Base-by-base conservation (phyloP, 495 filamentous ascomycete species). In the Glonium stellatum region DNA sequence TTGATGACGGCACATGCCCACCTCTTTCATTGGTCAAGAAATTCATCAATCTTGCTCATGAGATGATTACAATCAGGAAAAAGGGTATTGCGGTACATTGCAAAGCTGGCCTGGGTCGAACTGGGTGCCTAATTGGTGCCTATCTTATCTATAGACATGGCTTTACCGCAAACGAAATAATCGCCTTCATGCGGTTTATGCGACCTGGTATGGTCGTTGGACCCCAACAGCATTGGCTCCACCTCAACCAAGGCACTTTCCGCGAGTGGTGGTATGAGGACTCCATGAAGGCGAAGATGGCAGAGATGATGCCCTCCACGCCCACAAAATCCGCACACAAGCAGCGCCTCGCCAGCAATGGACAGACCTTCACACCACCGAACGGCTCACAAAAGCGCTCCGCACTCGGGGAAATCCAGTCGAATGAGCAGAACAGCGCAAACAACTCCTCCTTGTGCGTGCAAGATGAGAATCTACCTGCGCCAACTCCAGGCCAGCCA, bases 131-230 rank as follows among this genome's bases (percentile, higher is more conserved):
- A 55, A 97, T 99, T 66, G 93, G 93, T 54, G 93, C 93, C 34
- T 97, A 99, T 72, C 79, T 99, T 27, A 96, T 99, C 67, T 99
- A 99, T 75, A 81, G 91, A 55, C 85, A 97, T 74, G 95, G 90
- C n/a, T 99, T 97, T 70, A 97, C 92, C 0, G 93, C 95, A 36
- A 96, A 97, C 70, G 93, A 99, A 73, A 82, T 97, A 65, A 99
- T 99, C 73, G 88, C 93, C 5, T 99, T 89, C 75, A 97, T 99
- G 93, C 85, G 93, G 60, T 99, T 99, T 75, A 99, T 97, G 93
- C 85, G 93, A 36, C 93, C 93, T 0, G 93, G 93, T 21, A 99
- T 99, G 93, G 93, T 99, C 1, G 93, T 99, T 35, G 93, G 93
- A 0, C 93, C 93, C n/a, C 93, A 99, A 68, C 93, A 99, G 73